Conservation (phyloP, 2,329 filamentous ascomycete genomes). For the Colletotrichum musae region DNA sequence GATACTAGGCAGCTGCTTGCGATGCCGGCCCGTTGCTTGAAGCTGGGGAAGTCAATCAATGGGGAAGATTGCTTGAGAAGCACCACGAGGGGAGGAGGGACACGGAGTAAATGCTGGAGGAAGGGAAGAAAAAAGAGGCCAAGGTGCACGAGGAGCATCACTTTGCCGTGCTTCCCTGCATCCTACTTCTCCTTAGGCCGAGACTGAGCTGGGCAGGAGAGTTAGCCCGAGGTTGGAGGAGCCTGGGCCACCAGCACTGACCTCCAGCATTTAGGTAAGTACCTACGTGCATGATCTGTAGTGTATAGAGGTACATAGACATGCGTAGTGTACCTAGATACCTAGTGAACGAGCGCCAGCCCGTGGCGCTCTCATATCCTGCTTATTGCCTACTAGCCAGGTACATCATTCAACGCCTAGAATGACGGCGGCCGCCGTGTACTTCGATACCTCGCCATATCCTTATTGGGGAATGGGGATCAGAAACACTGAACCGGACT, state of each 20-base stretch:
- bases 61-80: neutral
- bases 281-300: no score
- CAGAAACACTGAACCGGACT: no score
- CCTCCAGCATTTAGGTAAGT: neutral
- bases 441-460: constrained; percentile 1
- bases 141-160: neutral
- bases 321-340: no score
- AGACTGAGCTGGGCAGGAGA: constrained; percentile 17
- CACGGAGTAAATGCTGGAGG: constrained; percentile 1
- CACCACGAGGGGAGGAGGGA: constrained; percentile 3
- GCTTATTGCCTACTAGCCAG: no score
- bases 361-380: no score
- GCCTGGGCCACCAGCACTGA: constrained; percentile 11
- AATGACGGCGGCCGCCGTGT: neutral
- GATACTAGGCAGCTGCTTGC: neutral
- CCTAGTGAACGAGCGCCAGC: no score
- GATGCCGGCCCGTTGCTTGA: no score
- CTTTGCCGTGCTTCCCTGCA: neutral
- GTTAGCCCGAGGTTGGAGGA: constrained; percentile 35
- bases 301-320: no score
- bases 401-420: no score
- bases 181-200: constrained; percentile 25
- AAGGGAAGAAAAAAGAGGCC: constrained; percentile 11
- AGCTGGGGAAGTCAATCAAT: neutral
- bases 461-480: neutral